phyloP scores from a whole-genome alignment of 768 basidiomycete genomes.

The Tylopilus balloui region DNA sequence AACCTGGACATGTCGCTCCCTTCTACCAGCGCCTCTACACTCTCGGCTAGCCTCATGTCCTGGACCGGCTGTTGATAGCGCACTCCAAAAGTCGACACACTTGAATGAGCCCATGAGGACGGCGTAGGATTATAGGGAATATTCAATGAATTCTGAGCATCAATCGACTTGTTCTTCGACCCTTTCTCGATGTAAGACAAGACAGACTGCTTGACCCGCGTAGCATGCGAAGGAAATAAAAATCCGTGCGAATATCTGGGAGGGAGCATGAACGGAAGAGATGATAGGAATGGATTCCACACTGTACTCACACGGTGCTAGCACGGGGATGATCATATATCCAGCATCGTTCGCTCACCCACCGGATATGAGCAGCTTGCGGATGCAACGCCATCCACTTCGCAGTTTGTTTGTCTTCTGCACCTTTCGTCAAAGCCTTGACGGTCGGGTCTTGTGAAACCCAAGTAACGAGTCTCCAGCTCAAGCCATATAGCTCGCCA shows the following conservation, averaged over 20 bases:
- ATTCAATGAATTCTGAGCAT: slow-evolving; percentile 18
- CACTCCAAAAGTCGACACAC: slow-evolving; percentile 79
- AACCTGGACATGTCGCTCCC: slow-evolving; percentile 79
- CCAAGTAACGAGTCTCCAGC: slow-evolving; percentile 85
- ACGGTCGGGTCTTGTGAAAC: slow-evolving; percentile 70
- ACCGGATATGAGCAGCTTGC: slow-evolving; percentile 69
- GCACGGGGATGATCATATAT: slow-evolving; percentile 97
- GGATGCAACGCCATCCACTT: slow-evolving; percentile 92
- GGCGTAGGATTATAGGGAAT: slow-evolving; percentile 39
- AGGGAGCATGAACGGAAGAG: slow-evolving; percentile 7
- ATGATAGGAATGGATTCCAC: not conserved
- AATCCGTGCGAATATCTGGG: slow-evolving; percentile 91
- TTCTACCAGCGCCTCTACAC: slow-evolving; percentile 90
- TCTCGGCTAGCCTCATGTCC: slow-evolving; percentile 61
- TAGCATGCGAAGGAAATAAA: slow-evolving; percentile 85
- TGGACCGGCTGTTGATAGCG: slow-evolving; percentile 67
- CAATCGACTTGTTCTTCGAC: slow-evolving; percentile 35
- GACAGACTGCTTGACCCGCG: slow-evolving; percentile 58
- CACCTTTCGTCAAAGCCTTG: slow-evolving; percentile 64
- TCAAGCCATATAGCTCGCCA: slow-evolving; percentile 88
- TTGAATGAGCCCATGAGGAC: slow-evolving; percentile 71
- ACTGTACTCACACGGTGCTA: slow-evolving; percentile 74
- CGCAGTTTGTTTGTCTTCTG: slow-evolving; percentile 91
- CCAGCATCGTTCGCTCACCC: slow-evolving; percentile 93
- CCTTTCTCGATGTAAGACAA: slow-evolving; percentile 47